Base-by-base conservation (phyloP, 306 rosid species). In the Prinsepia uniflora region DNA sequence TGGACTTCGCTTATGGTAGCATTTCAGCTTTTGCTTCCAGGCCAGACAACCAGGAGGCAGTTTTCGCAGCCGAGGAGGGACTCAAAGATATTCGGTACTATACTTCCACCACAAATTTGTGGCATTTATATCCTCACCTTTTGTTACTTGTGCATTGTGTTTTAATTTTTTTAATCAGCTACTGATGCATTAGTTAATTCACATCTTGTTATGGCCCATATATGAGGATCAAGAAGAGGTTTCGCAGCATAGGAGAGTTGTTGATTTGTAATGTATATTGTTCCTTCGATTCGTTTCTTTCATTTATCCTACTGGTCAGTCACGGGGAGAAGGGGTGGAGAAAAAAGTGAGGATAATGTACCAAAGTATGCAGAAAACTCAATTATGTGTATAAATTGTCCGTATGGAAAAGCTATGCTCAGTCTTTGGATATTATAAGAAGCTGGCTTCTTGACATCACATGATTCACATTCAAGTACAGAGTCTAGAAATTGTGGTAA, bases 1-100 rank as follows among this genome's bases (percentile, higher is more conserved):
- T 94, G 95, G 92, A 94, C 76, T 94, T 82, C 4, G 99, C 99
- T 48, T 94, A 75, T 55, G 95, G 86, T 20, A 91, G 97, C 78
- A 94, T 89, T 78, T 94, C 95, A 0, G 99, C 99, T 6, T 94
- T 91, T 80, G 89, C 96, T 56, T 89, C 94, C 47, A 78, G 86
- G 67, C 81, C 92, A 17, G 97, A 89, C 70, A 82, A 91, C 76
- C 99, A 89, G 72, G 97, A 90, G 69, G 97, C 94, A 0, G 88
- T 94, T 78, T 94, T 94, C 34, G 97, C 95, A 13, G 78, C 95
- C 4, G 87, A 93, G 69, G 98, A 93, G 76, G 96, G 97, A 43
- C 70, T 91, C 68, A 91, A 87, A 74, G 99, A 94, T 77, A 91
- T 91, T 52, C 70, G 89, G 96, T 90, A 74, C 36, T 40, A 2